These are phyloP conservation scores for Galeopsis tetrahit DNA, from an alignment of 257 asterid genomes.

Conservation along the genomic window DNA sequence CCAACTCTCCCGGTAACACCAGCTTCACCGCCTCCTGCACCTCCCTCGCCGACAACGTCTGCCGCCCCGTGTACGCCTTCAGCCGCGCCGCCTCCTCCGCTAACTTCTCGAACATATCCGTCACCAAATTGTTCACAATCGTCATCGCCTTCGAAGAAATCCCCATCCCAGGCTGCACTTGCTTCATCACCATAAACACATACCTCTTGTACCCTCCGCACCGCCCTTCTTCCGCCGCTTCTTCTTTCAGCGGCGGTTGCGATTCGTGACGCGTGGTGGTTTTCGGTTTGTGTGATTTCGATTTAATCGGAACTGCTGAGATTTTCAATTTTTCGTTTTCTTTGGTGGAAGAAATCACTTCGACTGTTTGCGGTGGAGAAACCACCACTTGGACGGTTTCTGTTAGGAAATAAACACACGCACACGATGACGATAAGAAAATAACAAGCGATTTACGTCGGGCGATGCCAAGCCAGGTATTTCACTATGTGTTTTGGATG, in stretches of 20 bases:
- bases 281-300: not conserved
- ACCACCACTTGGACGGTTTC: too few species aligned
- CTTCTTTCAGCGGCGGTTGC: constrained; percentile 36
- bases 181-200: constrained; percentile 74
- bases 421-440: too few species aligned
- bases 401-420: too few species aligned
- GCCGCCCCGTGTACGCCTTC: constrained; percentile 42
- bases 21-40: constrained; percentile 84
- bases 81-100: constrained; percentile 71
- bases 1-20: constrained; percentile 82
- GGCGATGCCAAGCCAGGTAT: too few species aligned
- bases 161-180: constrained; percentile 87
- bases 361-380: too few species aligned
- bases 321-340: constrained; percentile 41
- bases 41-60: constrained; percentile 73
- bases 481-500: too few species aligned
- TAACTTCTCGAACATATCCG: constrained; percentile 76
- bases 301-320: constrained; percentile 33
- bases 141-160: constrained; percentile 78
- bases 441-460: too few species aligned
- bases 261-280: constrained; percentile 40
- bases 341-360: constrained; percentile 36
- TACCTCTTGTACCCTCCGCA: constrained; percentile 59
- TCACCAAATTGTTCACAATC: constrained; percentile 65
- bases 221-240: constrained; percentile 49